These are phyloP conservation scores for Ceriops decandra DNA, from an alignment of 345 rosid species.

Conservation along the genomic window DNA sequence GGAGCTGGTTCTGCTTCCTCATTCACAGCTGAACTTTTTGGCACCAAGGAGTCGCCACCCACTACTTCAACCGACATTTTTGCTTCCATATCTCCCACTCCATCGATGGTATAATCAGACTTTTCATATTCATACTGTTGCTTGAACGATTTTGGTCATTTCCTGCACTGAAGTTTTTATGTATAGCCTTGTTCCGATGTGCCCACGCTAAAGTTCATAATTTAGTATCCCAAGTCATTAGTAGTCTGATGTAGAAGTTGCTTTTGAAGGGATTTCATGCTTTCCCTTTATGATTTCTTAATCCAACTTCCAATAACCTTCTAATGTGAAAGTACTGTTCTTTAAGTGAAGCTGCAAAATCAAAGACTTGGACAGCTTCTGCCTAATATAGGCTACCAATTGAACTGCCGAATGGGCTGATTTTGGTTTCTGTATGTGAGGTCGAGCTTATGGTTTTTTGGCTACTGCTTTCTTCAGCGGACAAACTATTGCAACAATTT, in stretches of 20 bases:
- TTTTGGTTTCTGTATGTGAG: too few species aligned
- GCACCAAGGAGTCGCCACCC: conserved; percentile 52
- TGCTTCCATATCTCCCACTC: conserved; percentile 61
- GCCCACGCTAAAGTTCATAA: neutral
- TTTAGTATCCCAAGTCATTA: neutral
- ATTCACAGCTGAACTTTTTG: conserved; percentile 61
- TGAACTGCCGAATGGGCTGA: too few species aligned
- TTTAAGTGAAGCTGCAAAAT: neutral
- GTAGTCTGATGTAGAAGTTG: neutral
- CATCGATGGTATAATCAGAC: conserved; percentile 38
- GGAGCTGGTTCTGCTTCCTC: conserved; percentile 46
- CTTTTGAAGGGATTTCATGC: neutral
- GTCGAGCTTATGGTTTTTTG: too few species aligned
- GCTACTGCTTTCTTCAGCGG: neutral
- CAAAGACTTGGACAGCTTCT: neutral
- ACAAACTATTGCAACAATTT: neutral
- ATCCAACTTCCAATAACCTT: neutral
- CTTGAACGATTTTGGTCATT: neutral
- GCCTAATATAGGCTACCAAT: too few species aligned
- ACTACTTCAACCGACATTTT: conserved; percentile 47
- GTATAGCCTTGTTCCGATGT: neutral
- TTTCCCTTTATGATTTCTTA: neutral
- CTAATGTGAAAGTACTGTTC: too few species aligned
- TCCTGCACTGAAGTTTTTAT: neutral
- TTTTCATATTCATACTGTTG: neutral